Evolutionary conservation across 352 stramenopile genomes (phyloP).

Genomic region (Peronospora farinosa): DNA sequence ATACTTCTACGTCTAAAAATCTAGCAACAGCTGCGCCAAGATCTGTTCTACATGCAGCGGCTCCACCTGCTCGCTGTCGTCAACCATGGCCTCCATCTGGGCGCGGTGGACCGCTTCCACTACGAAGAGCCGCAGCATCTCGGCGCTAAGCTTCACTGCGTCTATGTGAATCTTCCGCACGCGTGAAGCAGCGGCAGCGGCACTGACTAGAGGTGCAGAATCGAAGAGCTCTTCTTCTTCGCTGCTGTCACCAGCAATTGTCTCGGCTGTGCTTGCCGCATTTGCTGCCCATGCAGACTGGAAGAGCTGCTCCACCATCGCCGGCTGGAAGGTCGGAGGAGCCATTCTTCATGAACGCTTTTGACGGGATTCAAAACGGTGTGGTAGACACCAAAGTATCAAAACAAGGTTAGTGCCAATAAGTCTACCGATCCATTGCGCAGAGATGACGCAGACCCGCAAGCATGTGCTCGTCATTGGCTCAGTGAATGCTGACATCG

Average conservation of each 20-base stretch:
- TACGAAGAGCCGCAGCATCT: slow-evolving; percentile 73
- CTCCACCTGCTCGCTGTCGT: slow-evolving; percentile 67
- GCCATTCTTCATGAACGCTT: slow-evolving; percentile 8
- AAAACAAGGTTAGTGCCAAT: slow-evolving; percentile 12
- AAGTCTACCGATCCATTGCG: background rate
- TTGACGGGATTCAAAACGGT: background rate
- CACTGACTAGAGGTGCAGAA: slow-evolving; percentile 25
- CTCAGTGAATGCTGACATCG: slow-evolving; percentile 79
- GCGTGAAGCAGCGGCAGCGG: slow-evolving; percentile 20
- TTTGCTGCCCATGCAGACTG: slow-evolving; percentile 48
- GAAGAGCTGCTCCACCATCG: slow-evolving; percentile 71
- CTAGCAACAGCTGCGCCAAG: slow-evolving; percentile 68
- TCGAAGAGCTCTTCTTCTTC: slow-evolving; percentile 50
- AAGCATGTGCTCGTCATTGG: slow-evolving; percentile 65
- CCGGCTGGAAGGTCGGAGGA: slow-evolving; percentile 45
- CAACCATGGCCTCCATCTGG: slow-evolving; percentile 85
- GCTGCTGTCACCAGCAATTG: slow-evolving; percentile 23
- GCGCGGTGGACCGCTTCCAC: slow-evolving; percentile 64
- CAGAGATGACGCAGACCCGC: slow-evolving; percentile 22
- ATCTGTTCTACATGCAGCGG: slow-evolving; percentile 78
- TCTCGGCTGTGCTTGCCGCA: slow-evolving; percentile 17
- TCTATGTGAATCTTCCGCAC: slow-evolving; percentile 73
- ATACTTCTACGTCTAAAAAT: slow-evolving; percentile 44
- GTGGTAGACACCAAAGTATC: slow-evolving; percentile 3
- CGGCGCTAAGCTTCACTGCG: slow-evolving; percentile 65